phyloP scores from a whole-genome alignment of 2,329 filamentous ascomycete genomes.

The Penicillium sp. region DNA sequence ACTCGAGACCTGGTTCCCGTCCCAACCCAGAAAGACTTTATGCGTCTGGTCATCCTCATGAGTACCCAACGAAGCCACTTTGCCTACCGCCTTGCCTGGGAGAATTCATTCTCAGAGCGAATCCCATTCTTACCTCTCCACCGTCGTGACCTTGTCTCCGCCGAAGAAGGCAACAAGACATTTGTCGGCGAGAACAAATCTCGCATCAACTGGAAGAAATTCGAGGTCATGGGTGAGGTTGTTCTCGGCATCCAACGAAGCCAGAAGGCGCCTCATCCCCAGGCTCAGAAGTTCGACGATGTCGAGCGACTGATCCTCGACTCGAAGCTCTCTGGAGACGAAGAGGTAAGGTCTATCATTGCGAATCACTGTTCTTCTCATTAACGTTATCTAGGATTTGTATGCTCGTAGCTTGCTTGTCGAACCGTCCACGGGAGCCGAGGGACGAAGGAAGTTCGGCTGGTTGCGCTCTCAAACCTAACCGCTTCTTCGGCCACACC shows the following conservation, averaged over 20 bases:
- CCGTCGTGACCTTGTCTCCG: constrained; percentile 82
- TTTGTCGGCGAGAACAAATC: constrained; percentile 72
- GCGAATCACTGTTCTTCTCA: neutral
- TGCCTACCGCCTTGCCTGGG: constrained; percentile 95
- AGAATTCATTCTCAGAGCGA: constrained; percentile 83
- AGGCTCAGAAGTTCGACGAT: constrained; percentile 65
- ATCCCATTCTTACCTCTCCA: constrained; percentile 94
- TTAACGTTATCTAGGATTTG: constrained; percentile 47
- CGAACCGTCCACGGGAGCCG: constrained; percentile 45
- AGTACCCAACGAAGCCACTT: constrained; percentile 87
- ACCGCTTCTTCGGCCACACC: neutral
- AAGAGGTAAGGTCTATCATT: constrained; percentile 64
- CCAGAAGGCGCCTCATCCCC: constrained; percentile 77
- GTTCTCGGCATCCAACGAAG: constrained; percentile 88
- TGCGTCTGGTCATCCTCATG: constrained; percentile 88
- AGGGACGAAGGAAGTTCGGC: constrained; percentile 43
- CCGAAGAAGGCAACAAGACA: constrained; percentile 87
- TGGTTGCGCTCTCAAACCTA: constrained; percentile 40
- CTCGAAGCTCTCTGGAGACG: constrained; percentile 75
- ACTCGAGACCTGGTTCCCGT: constrained; percentile 73
- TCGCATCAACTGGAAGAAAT: constrained; percentile 96
- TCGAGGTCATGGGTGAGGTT: constrained; percentile 91
- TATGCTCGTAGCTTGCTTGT: constrained; percentile 58
- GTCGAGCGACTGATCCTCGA: constrained; percentile 75
- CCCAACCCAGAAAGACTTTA: constrained; percentile 76